Base-by-base conservation (phyloP, 2,329 filamentous ascomycete species). In the Mollisia scopiformis region DNA sequence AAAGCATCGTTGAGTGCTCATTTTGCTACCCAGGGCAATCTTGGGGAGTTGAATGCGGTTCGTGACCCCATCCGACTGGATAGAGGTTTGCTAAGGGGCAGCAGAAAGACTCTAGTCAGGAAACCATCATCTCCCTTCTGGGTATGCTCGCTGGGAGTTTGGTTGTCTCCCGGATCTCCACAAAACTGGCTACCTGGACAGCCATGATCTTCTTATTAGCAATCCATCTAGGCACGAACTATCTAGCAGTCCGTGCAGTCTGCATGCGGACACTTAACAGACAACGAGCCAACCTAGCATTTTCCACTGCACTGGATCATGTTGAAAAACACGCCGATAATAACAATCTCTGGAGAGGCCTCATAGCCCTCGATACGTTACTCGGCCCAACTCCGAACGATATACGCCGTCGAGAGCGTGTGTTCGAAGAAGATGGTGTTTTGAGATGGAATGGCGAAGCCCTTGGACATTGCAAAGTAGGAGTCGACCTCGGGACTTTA, bases 1-100 rank as follows among this genome's bases (percentile, higher is more conserved):
- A 98, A 98, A 76, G 94, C 94, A 1, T 93, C 90, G 63, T 78
- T 99, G 68, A 95, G 91, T 72, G 90, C 92, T 11, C 95, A 99
- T 76, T 98, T 99, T 79, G 93, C 94, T 8, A 86, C 82, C 67
- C 87, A 88, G 72, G 91, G 92, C 37, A 98, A 97, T 74, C 78
- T 98, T 47, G 94, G 92, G 1, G 94, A 98, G 75, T 82, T 99
- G 59, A 98, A 97, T 77, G 93, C 94, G 59, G 84, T 86, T 71
- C 72, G 82, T 58, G 8, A 7, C 25, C 10, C 1, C 11, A 27
- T 21, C 33, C 11, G 13, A 33, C 28, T 19, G 16, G 30, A 33
- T 4, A 31, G 3, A 2, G 6, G 21, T 13, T 13, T 35, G 16
- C 27, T 51, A 13, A 51, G 5, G 28, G 6, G 27, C 21, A 11